phyloP scores from a whole-genome alignment of 78 protist genomes.

The Cavenderia fasciculata region DNA sequence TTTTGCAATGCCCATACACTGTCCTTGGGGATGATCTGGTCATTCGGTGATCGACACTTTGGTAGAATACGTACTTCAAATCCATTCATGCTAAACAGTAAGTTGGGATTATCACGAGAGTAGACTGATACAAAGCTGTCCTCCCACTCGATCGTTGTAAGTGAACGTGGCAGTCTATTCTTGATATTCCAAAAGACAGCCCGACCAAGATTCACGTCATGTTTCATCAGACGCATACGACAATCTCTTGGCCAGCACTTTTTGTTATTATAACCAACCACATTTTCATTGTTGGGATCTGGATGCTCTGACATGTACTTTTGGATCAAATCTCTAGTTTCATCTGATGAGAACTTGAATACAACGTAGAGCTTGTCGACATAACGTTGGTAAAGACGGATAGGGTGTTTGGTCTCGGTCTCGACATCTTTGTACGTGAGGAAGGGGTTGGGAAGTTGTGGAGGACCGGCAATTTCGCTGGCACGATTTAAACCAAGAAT shows the following conservation, averaged over 20 bases:
- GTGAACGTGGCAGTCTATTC: constrained; percentile 98
- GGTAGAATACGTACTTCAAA: constrained; percentile 99
- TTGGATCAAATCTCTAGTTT: constrained; percentile 97
- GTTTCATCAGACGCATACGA: constrained; percentile 99
- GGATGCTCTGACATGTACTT: constrained; percentile 99
- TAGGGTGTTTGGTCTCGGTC: constrained; percentile 97
- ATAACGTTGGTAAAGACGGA: constrained; percentile 98
- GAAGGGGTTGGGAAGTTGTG: constrained; percentile 95
- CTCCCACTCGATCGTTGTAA: constrained; percentile 96
- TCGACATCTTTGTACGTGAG: constrained; percentile 80
- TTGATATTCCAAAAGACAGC: constrained; percentile 99
- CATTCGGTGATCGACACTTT: constrained; percentile 84
- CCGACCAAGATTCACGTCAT: constrained; percentile 99
- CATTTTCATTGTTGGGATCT: constrained; percentile 99
- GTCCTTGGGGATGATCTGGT: constrained; percentile 88
- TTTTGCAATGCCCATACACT: constrained; percentile 99
- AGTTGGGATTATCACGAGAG: constrained; percentile 98
- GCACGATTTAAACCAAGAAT: constrained; percentile 98
- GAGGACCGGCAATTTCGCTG: constrained; percentile 98
- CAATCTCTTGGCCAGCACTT: constrained; percentile 99
- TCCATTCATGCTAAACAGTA: constrained; percentile 97
- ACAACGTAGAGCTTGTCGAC: constrained; percentile 95
- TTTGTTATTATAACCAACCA: constrained; percentile 99
- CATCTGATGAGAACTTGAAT: constrained; percentile 94
- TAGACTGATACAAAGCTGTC: constrained; percentile 96